Evolutionary conservation across 371 early-diverging fungal species (phyloP), one percentile per base, ranked within the genome.

Genomic region (Globomyces sp.): DNA sequence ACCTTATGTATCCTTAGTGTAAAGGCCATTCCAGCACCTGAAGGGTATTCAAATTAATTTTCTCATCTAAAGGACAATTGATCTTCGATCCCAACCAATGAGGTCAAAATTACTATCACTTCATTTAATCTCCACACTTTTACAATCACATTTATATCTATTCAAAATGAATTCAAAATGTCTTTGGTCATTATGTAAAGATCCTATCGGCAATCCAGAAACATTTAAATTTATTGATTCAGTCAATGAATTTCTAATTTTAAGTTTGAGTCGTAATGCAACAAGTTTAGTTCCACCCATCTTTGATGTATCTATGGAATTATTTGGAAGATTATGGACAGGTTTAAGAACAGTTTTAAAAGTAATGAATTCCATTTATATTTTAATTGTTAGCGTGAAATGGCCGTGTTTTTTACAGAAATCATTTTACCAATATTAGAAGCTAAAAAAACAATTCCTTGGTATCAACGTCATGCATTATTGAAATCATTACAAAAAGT

Each of bases 1-100:
- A 92, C 96, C 1, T 82, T 98, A 36, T 95, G 95, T 80, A 92
- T 92, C 69, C 83, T 96, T n/a, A 91, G 92, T 24, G 93, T 94
- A 86, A 87, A 90, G 52, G 71, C 78, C 40, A 77, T 86, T 51
- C 74, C 83, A 11, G 77, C 70, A 2, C 69, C 75, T 13, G 82
- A 81, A 62, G 75, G 71, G 79, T 82, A 70, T 24, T 24, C 24
- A 24, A 24, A 24, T 24, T 24, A 47, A 71, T 61, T 36, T 8
- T 1, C 3, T 10, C 10, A 43, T 37, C 51, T 60, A 48, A 49
- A 69, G 73, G 3, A 74, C 77, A 4, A 79, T 77, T 1, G 84
- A 84, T 52, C 70, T 84, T 65, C 77, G 77, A 40, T 79, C 84
- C 1, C 75, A 76, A n/a, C 69, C 81, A 0, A 81, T 84, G 84